Percentiles rank a stretch among this genome's conserved stretches.
phyloP scores from a whole-genome alignment of 441 rosid genomes.

The Geranium incanum region DNA sequence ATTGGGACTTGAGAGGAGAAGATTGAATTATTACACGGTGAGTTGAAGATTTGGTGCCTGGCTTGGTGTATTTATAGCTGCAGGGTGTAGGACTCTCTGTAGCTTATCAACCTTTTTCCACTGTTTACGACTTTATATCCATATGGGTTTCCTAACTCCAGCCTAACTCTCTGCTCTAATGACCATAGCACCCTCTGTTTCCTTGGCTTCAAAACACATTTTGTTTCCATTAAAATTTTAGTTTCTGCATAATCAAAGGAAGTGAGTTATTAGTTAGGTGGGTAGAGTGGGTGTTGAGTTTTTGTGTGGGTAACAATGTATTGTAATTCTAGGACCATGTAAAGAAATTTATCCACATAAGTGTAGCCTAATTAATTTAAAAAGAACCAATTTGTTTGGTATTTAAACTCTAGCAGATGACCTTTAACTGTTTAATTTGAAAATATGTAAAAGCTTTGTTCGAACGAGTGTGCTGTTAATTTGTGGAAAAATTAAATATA shows the following conservation, averaged over 20 bases:
- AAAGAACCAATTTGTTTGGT: no score
- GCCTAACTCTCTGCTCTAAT: slow-evolving; percentile 4
- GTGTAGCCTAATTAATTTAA: no score
- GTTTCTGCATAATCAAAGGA: background rate
- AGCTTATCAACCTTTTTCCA: background rate
- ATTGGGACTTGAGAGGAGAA: background rate
- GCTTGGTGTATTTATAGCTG: slow-evolving; percentile 39
- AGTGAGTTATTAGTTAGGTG: background rate
- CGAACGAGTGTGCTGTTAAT: no score
- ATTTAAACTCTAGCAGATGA: no score
- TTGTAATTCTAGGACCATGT: background rate
- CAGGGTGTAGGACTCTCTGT: slow-evolving; percentile 6
- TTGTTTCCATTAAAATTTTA: background rate
- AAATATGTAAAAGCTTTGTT: no score
- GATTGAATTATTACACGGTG: background rate
- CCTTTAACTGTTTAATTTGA: no score
- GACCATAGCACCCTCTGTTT: slow-evolving; percentile 15
- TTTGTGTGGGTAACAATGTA: background rate
- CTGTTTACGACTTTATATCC: slow-evolving; percentile 12
- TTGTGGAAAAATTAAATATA: no score
- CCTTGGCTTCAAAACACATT: background rate
- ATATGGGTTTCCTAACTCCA: background rate
- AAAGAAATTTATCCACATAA: background rate
- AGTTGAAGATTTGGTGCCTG: slow-evolving; percentile 15
- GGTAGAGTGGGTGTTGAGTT: background rate